Percentiles rank a stretch among this genome's conserved stretches.
Conservation (phyloP, 2,329 filamentous ascomycete species). For the Dactylellina haptotyla region DNA sequence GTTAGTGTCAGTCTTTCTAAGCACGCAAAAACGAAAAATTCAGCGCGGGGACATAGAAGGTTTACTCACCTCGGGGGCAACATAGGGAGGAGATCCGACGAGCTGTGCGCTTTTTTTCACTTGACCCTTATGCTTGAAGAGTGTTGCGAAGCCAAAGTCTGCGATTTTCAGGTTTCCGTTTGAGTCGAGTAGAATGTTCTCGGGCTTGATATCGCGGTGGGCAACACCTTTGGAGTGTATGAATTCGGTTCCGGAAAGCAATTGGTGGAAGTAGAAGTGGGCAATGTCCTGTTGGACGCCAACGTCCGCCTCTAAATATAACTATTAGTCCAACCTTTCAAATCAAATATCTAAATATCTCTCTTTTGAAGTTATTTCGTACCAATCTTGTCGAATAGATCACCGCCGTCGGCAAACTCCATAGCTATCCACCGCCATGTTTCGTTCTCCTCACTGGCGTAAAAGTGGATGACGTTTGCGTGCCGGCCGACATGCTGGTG, state of each 20-base stretch:
- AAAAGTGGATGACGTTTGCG: conserved; percentile 92
- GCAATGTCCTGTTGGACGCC: conserved; percentile 94
- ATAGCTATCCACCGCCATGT: conserved; percentile 98
- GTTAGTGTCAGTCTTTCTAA: conserved; percentile 61
- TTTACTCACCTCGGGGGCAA: conserved; percentile 93
- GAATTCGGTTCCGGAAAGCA: conserved; percentile 88
- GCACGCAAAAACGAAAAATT: not conserved
- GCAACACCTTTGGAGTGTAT: conserved; percentile 97
- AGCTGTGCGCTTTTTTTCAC: conserved; percentile 85
- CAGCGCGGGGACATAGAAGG: no score
- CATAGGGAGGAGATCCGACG: conserved; percentile 95
- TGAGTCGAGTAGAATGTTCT: conserved; percentile 89
- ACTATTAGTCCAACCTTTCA: not conserved
- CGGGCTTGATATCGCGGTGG: conserved; percentile 85
- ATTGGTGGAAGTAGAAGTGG: conserved; percentile 93
- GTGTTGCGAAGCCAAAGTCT: conserved; percentile 93
- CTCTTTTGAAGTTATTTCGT: not conserved
- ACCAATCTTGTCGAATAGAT: conserved; percentile 95
- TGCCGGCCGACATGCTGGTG: conserved; percentile 90
- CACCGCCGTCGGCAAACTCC: conserved; percentile 94
- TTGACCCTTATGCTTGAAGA: conserved; percentile 89
- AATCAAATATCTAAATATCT: not conserved
- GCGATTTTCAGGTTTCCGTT: conserved; percentile 91
- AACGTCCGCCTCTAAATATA: conserved; percentile 78
- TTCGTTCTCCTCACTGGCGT: conserved; percentile 83